phyloP scores from a whole-genome alignment of 1,284 basidiomycete species.

The Cryptococcus sp. region DNA sequence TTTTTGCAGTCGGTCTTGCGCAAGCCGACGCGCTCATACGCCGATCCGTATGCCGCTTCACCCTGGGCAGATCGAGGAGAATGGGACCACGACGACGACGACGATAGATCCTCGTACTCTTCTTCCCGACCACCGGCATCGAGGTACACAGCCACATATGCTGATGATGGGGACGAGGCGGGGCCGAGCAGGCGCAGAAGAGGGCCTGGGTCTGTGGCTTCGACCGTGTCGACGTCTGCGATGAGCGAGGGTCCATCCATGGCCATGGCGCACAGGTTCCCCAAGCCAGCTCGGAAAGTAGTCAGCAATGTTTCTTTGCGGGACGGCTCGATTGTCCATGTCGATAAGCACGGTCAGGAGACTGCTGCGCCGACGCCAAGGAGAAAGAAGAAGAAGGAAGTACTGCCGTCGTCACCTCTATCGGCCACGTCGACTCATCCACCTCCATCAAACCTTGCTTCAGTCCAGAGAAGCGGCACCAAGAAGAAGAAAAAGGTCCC shows the following conservation, averaged over 20 bases:
- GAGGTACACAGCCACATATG: conserved; percentile 11
- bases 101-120: neutral
- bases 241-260: conserved; percentile 6
- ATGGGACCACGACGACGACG: conserved; percentile 11
- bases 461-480: conserved; percentile 1
- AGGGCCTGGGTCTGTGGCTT: conserved; percentile 3
- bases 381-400: conserved; percentile 11
- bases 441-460: no score
- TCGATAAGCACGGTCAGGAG: conserved; percentile 3
- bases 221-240: conserved; percentile 19
- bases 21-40: conserved; percentile 47
- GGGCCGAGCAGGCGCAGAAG: conserved; percentile 21
- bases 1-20: conserved; percentile 43
- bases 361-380: conserved; percentile 4
- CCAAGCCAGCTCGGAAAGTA: conserved; percentile 29
- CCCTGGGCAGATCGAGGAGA: conserved; percentile 34
- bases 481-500: conserved; percentile 34
- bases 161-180: neutral
- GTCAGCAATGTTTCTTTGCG: conserved; percentile 20
- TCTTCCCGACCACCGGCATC: conserved; percentile 5
- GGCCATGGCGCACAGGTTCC: conserved; percentile 27
- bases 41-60: conserved; percentile 33
- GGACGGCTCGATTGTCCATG: conserved; percentile 18
- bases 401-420: neutral
- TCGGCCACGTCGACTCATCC: conserved; percentile 1